These are phyloP conservation scores for Podaxis mareebaensis DNA, from an alignment of 768 basidiomycete genomes.

Conservation along the genomic window DNA sequence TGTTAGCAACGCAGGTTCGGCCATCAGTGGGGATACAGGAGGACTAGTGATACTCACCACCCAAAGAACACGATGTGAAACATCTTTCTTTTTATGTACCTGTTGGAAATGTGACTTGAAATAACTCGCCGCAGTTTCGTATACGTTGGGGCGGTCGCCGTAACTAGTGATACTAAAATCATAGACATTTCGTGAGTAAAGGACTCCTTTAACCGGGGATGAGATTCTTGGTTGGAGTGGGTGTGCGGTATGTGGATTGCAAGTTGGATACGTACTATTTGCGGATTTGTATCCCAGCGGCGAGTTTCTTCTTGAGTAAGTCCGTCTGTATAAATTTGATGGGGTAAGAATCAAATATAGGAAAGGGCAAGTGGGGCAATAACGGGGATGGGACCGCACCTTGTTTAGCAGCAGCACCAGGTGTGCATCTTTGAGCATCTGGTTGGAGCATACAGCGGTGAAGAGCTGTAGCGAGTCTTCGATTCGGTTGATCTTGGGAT, in stretches of 20 bases:
- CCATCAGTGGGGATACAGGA: neutral
- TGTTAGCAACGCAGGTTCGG: neutral
- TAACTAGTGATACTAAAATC: conserved; percentile 70
- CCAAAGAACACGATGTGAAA: conserved; percentile 58
- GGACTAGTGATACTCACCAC: conserved; percentile 44
- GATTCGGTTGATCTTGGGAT: conserved; percentile 74
- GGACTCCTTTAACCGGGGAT: neutral
- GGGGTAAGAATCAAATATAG: neutral
- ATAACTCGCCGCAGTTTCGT: conserved; percentile 70
- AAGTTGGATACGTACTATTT: conserved; percentile 62
- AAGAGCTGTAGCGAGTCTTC: conserved; percentile 83
- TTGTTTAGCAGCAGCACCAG: conserved; percentile 80
- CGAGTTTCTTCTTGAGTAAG: conserved; percentile 70
- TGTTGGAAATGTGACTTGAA: conserved; percentile 86
- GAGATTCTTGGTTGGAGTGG: neutral
- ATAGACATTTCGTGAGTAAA: conserved; percentile 5
- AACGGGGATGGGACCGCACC: conserved; percentile 38
- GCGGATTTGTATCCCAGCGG: conserved; percentile 64
- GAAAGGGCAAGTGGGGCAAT: neutral
- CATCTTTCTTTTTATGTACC: conserved; percentile 68
- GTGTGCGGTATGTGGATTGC: neutral
- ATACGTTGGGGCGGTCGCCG: conserved; percentile 70
- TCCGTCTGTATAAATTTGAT: conserved; percentile 50
- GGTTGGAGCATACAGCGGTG: conserved; percentile 73
- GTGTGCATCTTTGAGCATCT: conserved; percentile 70